Percentiles rank a stretch among this genome's conserved stretches.
phyloP scores from a whole-genome alignment of 352 stramenopile species.

The Phytophthora pisi region DNA sequence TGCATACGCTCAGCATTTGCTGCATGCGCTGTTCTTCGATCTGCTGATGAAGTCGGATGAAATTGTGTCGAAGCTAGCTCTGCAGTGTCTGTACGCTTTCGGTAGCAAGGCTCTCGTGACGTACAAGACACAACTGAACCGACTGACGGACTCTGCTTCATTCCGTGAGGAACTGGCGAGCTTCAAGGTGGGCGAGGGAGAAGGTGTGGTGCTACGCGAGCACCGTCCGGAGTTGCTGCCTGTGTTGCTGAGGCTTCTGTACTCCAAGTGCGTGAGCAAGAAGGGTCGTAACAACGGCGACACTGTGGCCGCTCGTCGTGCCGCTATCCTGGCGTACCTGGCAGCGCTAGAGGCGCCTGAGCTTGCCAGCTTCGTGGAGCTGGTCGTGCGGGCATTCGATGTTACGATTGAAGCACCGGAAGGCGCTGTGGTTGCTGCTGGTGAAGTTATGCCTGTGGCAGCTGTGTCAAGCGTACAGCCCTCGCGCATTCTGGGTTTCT shows the following conservation, averaged over 20 bases:
- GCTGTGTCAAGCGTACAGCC: conserved; percentile 63
- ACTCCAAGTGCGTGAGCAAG: conserved; percentile 90
- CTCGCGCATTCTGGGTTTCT: conserved; percentile 87
- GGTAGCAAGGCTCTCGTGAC: conserved; percentile 80
- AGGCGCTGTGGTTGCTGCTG: conserved; percentile 12
- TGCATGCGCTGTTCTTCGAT: conserved; percentile 89
- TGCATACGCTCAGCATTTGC: conserved; percentile 74
- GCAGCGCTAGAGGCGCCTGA: conserved; percentile 77
- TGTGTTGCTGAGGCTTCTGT: conserved; percentile 89
- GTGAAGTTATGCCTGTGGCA: conserved; percentile 31
- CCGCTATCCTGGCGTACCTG: conserved; percentile 91
- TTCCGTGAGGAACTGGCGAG: conserved; percentile 92
- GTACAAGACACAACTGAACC: conserved; percentile 88
- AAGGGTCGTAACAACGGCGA: conserved; percentile 85
- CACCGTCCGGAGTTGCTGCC: conserved; percentile 83
- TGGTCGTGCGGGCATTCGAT: conserved; percentile 90
- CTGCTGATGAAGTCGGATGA: conserved; percentile 91
- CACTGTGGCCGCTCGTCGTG: conserved; percentile 84
- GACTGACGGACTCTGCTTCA: conserved; percentile 75
- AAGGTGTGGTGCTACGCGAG: conserved; percentile 73
- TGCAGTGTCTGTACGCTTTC: conserved; percentile 89
- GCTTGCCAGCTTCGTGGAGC: conserved; percentile 85
- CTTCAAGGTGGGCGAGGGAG: conserved; percentile 83
- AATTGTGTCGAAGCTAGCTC: conserved; percentile 81
- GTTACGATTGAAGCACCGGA: conserved; percentile 43